Percentiles rank a stretch among this genome's conserved stretches.
Conservation (phyloP, 345 rosid genomes). For the Gossypium mustelinum region DNA sequence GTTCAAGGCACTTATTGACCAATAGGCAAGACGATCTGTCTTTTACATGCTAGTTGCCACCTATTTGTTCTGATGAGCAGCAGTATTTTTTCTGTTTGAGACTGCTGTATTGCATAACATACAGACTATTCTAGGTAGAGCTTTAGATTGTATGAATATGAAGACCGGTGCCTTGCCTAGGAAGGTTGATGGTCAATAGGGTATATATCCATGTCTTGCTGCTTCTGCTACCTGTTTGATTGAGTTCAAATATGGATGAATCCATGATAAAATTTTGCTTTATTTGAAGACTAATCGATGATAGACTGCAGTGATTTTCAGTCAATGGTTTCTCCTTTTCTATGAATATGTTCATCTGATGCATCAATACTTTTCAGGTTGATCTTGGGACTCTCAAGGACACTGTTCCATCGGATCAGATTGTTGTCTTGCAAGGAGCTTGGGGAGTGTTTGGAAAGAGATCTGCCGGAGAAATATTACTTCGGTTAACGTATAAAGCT, state of each 20-base stretch:
- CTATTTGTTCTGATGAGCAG: neutral
- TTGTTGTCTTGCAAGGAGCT: constrained; percentile 63
- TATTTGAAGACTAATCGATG: constrained; percentile 1
- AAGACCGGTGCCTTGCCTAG: neutral
- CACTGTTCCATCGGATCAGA: constrained; percentile 86
- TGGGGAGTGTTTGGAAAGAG: constrained; percentile 75
- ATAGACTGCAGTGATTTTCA: neutral
- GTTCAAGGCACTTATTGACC: constrained; percentile 1
- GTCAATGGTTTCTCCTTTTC: neutral
- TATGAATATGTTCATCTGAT: neutral
- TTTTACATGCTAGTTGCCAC: neutral
- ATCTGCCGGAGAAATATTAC: constrained; percentile 73
- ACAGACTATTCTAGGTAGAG: neutral
- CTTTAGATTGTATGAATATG: neutral
- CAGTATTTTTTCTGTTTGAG: neutral
- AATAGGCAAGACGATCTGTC: neutral
- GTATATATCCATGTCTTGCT: neutral
- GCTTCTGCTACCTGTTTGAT: neutral
- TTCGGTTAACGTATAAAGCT: constrained; percentile 90
- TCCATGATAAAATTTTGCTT: constrained; percentile 3
- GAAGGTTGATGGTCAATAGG: neutral
- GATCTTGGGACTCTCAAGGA: constrained; percentile 67
- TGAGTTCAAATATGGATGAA: neutral
- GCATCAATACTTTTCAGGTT: constrained; percentile 37
- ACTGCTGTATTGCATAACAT: neutral